Conservation (phyloP, 202 grass and related monocot species). For the Panicum virgatum region DNA sequence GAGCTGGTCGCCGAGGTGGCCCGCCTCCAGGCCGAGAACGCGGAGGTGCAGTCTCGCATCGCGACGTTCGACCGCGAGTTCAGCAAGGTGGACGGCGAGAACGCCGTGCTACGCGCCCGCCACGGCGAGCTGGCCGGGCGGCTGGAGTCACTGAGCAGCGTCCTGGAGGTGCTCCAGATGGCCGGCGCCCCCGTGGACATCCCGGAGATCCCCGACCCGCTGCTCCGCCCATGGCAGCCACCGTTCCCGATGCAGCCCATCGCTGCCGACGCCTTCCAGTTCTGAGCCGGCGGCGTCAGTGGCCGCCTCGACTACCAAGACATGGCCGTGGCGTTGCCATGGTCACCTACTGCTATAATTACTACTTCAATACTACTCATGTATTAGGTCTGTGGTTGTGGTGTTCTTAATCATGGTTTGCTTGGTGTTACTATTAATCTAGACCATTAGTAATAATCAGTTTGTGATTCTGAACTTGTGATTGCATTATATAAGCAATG, state of each 20-base stretch:
- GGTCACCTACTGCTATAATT: not conserved
- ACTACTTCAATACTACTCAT: not conserved
- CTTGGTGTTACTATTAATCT: conserved; percentile 30
- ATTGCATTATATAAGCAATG: not conserved
- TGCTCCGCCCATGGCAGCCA: conserved; percentile 62
- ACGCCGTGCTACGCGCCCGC: conserved; percentile 61
- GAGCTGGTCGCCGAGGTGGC: conserved; percentile 61
- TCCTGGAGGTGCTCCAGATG: conserved; percentile 60
- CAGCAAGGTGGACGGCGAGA: conserved; percentile 50
- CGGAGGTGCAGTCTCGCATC: conserved; percentile 39
- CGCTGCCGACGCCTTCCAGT: conserved; percentile 41
- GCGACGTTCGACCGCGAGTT: conserved; percentile 35
- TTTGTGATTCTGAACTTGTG: not conserved
- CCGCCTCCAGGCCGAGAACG: conserved; percentile 61
- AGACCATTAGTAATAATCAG: not conserved
- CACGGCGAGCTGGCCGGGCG: conserved; percentile 46
- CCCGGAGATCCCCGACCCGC: conserved; percentile 56
- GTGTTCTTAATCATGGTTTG: conserved; percentile 36
- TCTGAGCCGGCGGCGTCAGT: conserved; percentile 14
- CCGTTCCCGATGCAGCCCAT: conserved; percentile 48
- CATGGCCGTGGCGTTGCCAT: not conserved
- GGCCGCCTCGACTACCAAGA: not conserved
- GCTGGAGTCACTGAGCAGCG: conserved; percentile 45
- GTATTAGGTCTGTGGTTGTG: conserved; percentile 14
- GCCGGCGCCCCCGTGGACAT: conserved; percentile 54